Conservation (phyloP, 2,329 filamentous ascomycete genomes). For the Zasmidium cellare region DNA sequence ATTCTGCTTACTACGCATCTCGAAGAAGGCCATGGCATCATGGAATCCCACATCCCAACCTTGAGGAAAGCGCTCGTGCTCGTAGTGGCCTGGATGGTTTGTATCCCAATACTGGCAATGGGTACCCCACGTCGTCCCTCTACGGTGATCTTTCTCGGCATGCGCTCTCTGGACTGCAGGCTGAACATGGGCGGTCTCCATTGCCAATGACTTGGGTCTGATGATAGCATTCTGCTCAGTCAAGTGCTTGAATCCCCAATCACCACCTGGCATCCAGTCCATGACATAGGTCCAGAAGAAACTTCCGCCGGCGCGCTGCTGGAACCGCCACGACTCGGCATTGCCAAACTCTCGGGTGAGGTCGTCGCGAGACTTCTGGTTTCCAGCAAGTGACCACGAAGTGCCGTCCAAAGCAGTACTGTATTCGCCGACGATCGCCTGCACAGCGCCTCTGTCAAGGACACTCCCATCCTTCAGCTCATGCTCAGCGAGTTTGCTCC, state of each 20-base stretch:
- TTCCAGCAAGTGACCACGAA: conserved; percentile 45
- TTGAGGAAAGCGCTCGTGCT: conserved; percentile 56
- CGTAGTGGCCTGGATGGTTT: conserved; percentile 44
- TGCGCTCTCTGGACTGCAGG: conserved; percentile 42
- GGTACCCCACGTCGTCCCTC: conserved; percentile 38
- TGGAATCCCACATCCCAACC: conserved; percentile 58
- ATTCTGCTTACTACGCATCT: conserved; percentile 38
- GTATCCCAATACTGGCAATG: conserved; percentile 55
- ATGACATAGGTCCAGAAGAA: conserved; percentile 65
- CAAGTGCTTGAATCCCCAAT: conserved; percentile 61
- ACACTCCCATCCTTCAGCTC: conserved; percentile 51
- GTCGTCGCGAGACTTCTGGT: conserved; percentile 35
- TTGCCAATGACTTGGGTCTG: conserved; percentile 40
- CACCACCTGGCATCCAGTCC: conserved; percentile 63
- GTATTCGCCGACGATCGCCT: conserved; percentile 59
- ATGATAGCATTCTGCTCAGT: conserved; percentile 46
- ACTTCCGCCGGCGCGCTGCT: conserved; percentile 51
- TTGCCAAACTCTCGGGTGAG: conserved; percentile 49
- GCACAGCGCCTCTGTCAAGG: conserved; percentile 50
- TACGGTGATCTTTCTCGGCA: conserved; percentile 38
- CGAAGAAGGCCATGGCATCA: conserved; percentile 57
- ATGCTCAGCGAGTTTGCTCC: conserved; percentile 46
- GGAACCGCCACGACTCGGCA: conserved; percentile 50
- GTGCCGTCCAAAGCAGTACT: conserved; percentile 56
- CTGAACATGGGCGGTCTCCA: conserved; percentile 40